A percentile compares a stretch with the other conserved stretches of the same genome.
Evolutionary conservation across 2,329 filamentous ascomycete genomes (phyloP).

Genomic region (Monilinia fructigena): DNA sequence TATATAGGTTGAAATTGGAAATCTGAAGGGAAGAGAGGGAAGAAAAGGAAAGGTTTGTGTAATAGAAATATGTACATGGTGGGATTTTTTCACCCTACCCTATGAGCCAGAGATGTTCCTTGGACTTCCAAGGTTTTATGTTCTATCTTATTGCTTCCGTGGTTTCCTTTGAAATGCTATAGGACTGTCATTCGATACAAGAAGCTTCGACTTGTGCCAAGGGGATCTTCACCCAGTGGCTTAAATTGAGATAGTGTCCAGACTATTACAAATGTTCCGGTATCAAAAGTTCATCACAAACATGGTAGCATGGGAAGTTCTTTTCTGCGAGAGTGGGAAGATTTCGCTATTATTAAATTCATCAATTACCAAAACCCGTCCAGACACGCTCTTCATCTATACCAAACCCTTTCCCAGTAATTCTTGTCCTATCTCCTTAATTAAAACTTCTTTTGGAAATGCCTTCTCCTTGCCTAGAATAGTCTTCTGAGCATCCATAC

Average conservation of each 20-base stretch:
- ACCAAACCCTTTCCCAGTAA: conserved; percentile 42
- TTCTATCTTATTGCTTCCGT: too few species aligned
- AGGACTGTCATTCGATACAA: too few species aligned
- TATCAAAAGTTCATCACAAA: not conserved
- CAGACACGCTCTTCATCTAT: not conserved
- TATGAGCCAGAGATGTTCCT: too few species aligned
- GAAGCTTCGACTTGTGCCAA: too few species aligned
- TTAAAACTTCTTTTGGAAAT: conserved; percentile 58
- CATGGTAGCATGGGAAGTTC: not conserved
- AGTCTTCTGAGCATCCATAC: conserved; percentile 70
- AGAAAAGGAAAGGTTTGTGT: too few species aligned
- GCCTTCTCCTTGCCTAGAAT: conserved; percentile 57
- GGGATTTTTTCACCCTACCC: too few species aligned
- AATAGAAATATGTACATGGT: too few species aligned
- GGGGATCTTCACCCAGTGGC: too few species aligned
- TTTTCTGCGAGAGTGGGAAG: not conserved
- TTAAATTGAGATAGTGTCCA: not conserved
- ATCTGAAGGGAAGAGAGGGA: too few species aligned
- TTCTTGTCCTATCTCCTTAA: conserved; percentile 50
- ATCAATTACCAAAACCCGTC: not conserved
- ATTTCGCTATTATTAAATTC: not conserved
- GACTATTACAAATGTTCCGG: not conserved
- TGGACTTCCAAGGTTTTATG: too few species aligned
- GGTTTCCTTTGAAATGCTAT: too few species aligned
- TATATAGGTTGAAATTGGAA: too few species aligned